These are phyloP conservation scores for Bassia scoparia DNA, from an alignment of 148 eudicot species.

Conservation along the genomic window DNA sequence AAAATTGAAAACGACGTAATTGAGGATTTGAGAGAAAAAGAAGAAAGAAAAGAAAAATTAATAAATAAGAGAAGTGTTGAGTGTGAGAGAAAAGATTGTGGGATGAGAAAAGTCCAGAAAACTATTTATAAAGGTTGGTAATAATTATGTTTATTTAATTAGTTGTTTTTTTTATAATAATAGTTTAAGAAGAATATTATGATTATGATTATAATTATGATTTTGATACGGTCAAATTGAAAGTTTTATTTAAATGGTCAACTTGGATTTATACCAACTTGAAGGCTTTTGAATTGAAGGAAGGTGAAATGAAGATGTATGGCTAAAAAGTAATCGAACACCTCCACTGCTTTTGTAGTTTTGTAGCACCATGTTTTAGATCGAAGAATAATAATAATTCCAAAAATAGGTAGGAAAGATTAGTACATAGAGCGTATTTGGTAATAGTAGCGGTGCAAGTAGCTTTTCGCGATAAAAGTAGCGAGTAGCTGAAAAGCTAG, in stretches of 20 bases:
- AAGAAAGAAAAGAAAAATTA: background rate
- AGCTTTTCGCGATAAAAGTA: no score
- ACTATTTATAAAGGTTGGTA: background rate
- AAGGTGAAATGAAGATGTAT: constrained; percentile 1
- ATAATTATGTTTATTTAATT: background rate
- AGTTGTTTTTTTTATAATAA: background rate
- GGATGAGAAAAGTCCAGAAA: background rate
- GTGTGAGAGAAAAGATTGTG: background rate
- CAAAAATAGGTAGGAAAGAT: no score
- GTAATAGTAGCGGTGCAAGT: no score
- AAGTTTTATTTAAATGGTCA: background rate
- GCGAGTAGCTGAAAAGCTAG: no score
- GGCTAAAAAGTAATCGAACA: background rate
- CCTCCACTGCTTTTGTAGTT: background rate
- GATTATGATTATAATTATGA: background rate
- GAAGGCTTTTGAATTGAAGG: background rate
- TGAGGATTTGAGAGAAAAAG: background rate
- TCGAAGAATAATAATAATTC: no score
- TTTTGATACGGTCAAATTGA: background rate
- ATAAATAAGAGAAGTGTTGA: background rate
- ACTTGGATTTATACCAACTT: background rate
- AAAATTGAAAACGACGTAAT: background rate
- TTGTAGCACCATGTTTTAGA: no score
- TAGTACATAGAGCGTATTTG: no score
- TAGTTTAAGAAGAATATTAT: no score